These are phyloP conservation scores for Solanum etuberosum DNA, from an alignment of 257 asterid genomes.

Conservation along the genomic window DNA sequence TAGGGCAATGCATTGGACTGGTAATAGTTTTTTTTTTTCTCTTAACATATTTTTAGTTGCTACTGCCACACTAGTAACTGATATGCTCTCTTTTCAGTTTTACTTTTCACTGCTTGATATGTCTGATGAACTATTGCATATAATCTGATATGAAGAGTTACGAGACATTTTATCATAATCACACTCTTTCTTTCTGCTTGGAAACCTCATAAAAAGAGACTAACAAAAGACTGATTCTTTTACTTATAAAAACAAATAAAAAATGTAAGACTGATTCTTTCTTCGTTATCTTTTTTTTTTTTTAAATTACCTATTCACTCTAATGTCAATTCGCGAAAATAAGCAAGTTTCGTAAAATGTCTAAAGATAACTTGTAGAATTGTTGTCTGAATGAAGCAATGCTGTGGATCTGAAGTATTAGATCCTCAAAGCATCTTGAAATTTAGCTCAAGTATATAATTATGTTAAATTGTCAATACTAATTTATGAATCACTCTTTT, in stretches of 20 bases:
- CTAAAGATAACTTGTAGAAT: neutral
- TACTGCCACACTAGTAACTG: neutral
- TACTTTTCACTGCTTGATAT: neutral
- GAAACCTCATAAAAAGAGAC: neutral
- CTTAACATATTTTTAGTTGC: neutral
- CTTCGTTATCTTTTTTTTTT: neutral
- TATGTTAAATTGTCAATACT: neutral
- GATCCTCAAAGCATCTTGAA: neutral
- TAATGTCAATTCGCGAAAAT: neutral
- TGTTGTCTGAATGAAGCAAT: neutral
- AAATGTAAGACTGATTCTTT: neutral
- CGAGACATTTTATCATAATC: neutral
- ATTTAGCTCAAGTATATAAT: neutral
- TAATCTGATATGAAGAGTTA: neutral
- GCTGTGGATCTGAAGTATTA: neutral
- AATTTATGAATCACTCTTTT: neutral
- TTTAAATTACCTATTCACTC: neutral
- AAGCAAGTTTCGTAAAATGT: neutral
- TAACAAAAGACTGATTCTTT: neutral
- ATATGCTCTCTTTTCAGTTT: neutral
- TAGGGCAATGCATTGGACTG: conserved; percentile 96
- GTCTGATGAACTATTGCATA: neutral
- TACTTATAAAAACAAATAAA: neutral
- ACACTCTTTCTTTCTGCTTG: neutral
- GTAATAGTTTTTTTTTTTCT: conserved; percentile 18